Evolutionary conservation across 306 rosid species (phyloP).

Genomic region (Crotalaria pallida): DNA sequence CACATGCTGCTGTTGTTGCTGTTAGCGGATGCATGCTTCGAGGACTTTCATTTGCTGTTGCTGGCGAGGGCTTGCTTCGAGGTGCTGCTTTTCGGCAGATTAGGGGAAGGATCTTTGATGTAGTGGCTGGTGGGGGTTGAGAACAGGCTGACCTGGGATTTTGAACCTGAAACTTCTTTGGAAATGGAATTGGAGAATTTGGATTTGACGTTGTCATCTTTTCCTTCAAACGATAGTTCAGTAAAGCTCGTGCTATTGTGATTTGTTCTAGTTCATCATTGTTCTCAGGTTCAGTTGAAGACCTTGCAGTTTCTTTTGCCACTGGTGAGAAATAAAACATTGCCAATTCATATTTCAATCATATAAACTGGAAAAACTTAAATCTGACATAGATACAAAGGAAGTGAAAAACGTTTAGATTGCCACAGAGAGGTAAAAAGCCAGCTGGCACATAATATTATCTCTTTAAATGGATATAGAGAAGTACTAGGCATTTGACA

Average conservation of each 20-base stretch:
- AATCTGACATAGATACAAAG: neutral
- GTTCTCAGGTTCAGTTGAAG: slow-evolving; percentile 75
- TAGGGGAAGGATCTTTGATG: slow-evolving; percentile 89
- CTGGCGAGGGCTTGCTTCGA: slow-evolving; percentile 38
- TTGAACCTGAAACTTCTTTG: slow-evolving; percentile 59
- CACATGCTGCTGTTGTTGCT: slow-evolving; percentile 28
- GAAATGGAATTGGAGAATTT: slow-evolving; percentile 65
- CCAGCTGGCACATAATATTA: slow-evolving; percentile 1
- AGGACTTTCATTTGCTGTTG: slow-evolving; percentile 37
- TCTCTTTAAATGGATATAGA: neutral
- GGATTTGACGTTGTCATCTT: slow-evolving; percentile 65
- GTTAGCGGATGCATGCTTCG: slow-evolving; percentile 38
- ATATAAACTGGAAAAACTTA: neutral
- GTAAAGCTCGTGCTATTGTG: slow-evolving; percentile 79
- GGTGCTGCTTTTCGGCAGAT: slow-evolving; percentile 63
- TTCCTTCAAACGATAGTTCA: slow-evolving; percentile 72
- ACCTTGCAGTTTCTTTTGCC: slow-evolving; percentile 49
- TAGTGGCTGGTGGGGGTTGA: slow-evolving; percentile 52
- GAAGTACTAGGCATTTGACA: neutral
- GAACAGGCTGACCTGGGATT: slow-evolving; percentile 74
- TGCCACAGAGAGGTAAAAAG: neutral
- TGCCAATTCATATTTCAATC: slow-evolving; percentile 13
- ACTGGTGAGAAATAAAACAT: slow-evolving; percentile 45
- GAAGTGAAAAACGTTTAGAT: neutral
- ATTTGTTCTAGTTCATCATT: slow-evolving; percentile 93